Conservation (phyloP, 2,329 filamentous ascomycete species). For the Fusarium algeriense region DNA sequence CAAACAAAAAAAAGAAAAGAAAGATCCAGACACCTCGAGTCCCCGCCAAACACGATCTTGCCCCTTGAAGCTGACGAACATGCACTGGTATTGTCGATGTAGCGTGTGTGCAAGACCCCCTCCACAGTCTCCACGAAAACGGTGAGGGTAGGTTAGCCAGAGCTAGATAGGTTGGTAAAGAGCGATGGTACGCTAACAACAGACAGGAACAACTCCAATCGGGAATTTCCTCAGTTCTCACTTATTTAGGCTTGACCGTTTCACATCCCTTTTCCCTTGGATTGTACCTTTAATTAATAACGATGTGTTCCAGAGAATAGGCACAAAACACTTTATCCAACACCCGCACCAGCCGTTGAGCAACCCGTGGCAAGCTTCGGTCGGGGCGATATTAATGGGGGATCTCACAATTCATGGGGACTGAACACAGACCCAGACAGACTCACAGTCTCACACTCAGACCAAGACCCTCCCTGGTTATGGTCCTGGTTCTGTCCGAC, state of each 20-base stretch:
- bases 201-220: slow-evolving; percentile 35
- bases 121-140: slow-evolving; percentile 44
- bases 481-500: slow-evolving; percentile 26
- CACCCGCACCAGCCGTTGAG: slow-evolving; percentile 26
- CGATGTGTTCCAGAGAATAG: slow-evolving; percentile 19
- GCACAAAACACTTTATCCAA: slow-evolving; percentile 30
- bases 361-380: slow-evolving; percentile 26
- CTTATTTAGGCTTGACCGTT: neutral
- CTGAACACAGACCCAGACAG: slow-evolving; percentile 9
- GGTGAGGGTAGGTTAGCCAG: slow-evolving; percentile 36
- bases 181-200: neutral
- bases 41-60: slow-evolving; percentile 8
- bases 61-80: neutral
- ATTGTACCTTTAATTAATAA: neutral
- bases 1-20: neutral
- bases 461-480: slow-evolving; percentile 4
- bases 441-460: slow-evolving; percentile 1
- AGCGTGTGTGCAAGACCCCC: slow-evolving; percentile 27
- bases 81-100: slow-evolving; percentile 1
- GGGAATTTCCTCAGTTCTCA: slow-evolving; percentile 29
- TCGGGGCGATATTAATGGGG: slow-evolving; percentile 22
- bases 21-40: neutral
- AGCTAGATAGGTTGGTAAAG: slow-evolving; percentile 1
- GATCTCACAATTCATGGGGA: slow-evolving; percentile 19
- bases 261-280: neutral